Percentiles rank a stretch among this genome's conserved stretches.
Evolutionary conservation across 2,329 filamentous ascomycete species (phyloP).

Genomic region (Penicillium sp.): DNA sequence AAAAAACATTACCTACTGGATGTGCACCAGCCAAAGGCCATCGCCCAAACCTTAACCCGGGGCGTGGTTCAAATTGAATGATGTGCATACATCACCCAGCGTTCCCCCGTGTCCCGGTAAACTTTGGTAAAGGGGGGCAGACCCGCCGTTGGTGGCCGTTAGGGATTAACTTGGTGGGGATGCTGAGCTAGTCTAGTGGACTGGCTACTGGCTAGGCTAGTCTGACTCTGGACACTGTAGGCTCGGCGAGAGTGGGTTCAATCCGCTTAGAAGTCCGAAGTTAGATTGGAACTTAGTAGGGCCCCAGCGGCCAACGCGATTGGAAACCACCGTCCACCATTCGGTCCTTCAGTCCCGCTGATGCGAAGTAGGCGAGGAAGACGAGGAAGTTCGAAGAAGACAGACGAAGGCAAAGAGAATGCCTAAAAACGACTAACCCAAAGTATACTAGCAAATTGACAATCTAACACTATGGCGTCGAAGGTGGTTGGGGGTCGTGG

Average conservation of each 20-base stretch:
- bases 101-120: constrained; percentile 19
- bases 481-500: too few species aligned
- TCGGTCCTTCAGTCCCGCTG: constrained; percentile 3
- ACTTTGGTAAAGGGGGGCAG: constrained; percentile 16
- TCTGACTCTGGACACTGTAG: too few species aligned
- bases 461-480: too few species aligned
- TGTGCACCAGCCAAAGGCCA: background rate
- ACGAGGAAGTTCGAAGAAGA: background rate
- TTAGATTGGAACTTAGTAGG: too few species aligned
- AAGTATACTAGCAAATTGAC: background rate
- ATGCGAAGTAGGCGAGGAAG: background rate
- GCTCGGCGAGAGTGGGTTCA: background rate
- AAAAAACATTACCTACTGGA: background rate
- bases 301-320: background rate
- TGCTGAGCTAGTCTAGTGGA: background rate
- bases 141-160: constrained; percentile 27
- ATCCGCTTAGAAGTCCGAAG: too few species aligned
- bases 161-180: constrained; percentile 7
- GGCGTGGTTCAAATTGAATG: constrained; percentile 13
- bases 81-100: constrained; percentile 23
- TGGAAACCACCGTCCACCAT: constrained; percentile 8
- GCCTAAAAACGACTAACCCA: background rate
- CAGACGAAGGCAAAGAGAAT: background rate
- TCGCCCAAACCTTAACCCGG: constrained; percentile 8
- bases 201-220: too few species aligned